phyloP scores from a whole-genome alignment of 2,329 filamentous ascomycete species.

The Epichloe sibirici region DNA sequence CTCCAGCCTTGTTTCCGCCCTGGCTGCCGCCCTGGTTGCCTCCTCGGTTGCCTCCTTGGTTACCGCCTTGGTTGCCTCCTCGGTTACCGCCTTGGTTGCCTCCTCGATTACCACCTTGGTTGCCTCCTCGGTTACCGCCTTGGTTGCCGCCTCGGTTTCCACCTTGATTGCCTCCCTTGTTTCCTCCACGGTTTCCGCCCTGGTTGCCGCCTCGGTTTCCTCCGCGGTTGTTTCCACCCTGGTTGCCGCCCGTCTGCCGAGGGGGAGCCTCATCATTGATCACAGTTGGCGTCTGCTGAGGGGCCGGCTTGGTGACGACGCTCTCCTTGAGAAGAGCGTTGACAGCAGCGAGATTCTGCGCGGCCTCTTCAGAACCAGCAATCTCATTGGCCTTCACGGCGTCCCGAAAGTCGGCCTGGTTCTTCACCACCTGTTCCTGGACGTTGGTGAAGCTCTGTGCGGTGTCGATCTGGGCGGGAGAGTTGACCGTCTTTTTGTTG shows the following conservation, averaged over 20 bases:
- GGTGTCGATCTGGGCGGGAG: conserved; percentile 32
- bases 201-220: conserved; percentile 6
- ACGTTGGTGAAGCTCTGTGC: conserved; percentile 31
- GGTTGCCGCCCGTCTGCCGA: neutral
- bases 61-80: neutral
- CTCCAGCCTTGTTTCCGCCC: neutral
- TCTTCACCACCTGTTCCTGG: conserved; percentile 34
- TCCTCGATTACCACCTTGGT: neutral
- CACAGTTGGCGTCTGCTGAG: conserved; percentile 22
- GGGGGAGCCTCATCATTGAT: neutral
- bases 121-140: neutral
- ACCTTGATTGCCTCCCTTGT: neutral
- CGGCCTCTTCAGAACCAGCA: conserved; percentile 19
- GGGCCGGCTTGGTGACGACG: conserved; percentile 16
- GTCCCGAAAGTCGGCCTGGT: conserved; percentile 35
- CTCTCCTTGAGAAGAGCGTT: conserved; percentile 23
- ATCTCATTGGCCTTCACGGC: conserved; percentile 30
- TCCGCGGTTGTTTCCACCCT: conserved; percentile 4
- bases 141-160: neutral
- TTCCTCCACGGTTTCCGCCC: neutral
- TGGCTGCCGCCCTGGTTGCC: neutral
- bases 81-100: neutral
- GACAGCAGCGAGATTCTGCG: conserved; percentile 24
- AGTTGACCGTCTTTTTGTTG: conserved; percentile 26
- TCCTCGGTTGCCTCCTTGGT: neutral